These are phyloP conservation scores for Amaranthus hypochondriacus DNA, from an alignment of 148 eudicot genomes.

Conservation along the genomic window DNA sequence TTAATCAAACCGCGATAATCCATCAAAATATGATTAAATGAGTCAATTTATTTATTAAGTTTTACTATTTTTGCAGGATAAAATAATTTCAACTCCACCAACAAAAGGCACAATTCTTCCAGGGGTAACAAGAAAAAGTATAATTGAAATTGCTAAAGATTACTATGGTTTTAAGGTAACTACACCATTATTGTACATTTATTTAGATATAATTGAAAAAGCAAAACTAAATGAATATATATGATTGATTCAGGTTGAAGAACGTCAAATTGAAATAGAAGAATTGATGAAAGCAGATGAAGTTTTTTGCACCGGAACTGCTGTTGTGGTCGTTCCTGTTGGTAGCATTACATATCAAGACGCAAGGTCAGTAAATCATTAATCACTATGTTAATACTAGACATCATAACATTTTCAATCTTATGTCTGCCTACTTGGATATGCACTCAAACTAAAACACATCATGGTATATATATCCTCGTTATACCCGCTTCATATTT, in stretches of 20 bases:
- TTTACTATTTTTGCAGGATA: slow-evolving; percentile 36
- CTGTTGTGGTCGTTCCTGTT: slow-evolving; percentile 61
- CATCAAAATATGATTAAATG: too few relatives aligned
- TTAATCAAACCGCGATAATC: too few relatives aligned
- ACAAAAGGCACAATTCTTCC: slow-evolving; percentile 65
- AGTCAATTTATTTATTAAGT: neutral
- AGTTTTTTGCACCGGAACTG: slow-evolving; percentile 88
- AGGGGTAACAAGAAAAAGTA: slow-evolving; percentile 77
- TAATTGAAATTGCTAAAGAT: slow-evolving; percentile 63
- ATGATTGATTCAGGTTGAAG: slow-evolving; percentile 46
- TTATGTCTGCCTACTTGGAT: too few relatives aligned
- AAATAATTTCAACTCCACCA: slow-evolving; percentile 55
- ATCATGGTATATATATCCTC: too few relatives aligned
- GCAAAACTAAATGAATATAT: neutral
- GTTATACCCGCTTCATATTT: too few relatives aligned
- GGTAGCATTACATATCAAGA: slow-evolving; percentile 64
- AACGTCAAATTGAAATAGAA: slow-evolving; percentile 49
- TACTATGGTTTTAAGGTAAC: slow-evolving; percentile 60
- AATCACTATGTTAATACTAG: too few relatives aligned
- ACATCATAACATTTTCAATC: too few relatives aligned
- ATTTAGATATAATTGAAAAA: neutral
- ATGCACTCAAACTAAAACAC: too few relatives aligned
- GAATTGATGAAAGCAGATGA: slow-evolving; percentile 69
- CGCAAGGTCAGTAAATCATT: slow-evolving; percentile 34
- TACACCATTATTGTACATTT: neutral